These are phyloP conservation scores for Podaxis rugospora DNA, from an alignment of 768 basidiomycete species.

Conservation along the genomic window DNA sequence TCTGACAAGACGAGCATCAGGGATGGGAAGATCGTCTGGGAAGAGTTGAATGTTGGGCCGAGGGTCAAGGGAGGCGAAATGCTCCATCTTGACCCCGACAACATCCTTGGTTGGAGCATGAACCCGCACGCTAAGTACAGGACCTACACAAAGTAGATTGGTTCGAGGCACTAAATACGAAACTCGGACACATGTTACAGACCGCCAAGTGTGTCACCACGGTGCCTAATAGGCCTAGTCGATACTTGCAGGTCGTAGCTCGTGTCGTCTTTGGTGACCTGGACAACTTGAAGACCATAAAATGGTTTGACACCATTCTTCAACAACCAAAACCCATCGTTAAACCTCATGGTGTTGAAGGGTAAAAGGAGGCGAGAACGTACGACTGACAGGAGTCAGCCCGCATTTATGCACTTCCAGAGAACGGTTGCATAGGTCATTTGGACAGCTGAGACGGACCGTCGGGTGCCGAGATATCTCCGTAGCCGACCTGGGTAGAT, in stretches of 20 bases:
- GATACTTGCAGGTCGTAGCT: conserved; percentile 58
- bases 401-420: conserved; percentile 4
- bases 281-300: conserved; percentile 59
- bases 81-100: conserved; percentile 52
- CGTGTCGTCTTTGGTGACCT: conserved; percentile 36
- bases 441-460: conserved; percentile 5
- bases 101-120: conserved; percentile 53
- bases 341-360: conserved; percentile 52
- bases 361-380: background rate
- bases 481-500: background rate
- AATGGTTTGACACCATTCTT: conserved; percentile 57
- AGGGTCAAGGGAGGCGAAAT: conserved; percentile 42
- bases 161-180: background rate
- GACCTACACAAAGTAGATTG: conserved; percentile 29
- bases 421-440: background rate
- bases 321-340: conserved; percentile 70
- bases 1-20: conserved; percentile 35
- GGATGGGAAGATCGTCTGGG: conserved; percentile 50
- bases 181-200: conserved; percentile 8
- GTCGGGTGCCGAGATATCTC: conserved; percentile 4
- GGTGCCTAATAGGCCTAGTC: conserved; percentile 55
- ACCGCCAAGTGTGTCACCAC: conserved; percentile 62
- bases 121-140: conserved; percentile 45
- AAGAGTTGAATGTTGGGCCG: conserved; percentile 54
- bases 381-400: background rate